Evolutionary conservation across 306 rosid species (phyloP).

Genomic region (Lathyrus oleraceus): DNA sequence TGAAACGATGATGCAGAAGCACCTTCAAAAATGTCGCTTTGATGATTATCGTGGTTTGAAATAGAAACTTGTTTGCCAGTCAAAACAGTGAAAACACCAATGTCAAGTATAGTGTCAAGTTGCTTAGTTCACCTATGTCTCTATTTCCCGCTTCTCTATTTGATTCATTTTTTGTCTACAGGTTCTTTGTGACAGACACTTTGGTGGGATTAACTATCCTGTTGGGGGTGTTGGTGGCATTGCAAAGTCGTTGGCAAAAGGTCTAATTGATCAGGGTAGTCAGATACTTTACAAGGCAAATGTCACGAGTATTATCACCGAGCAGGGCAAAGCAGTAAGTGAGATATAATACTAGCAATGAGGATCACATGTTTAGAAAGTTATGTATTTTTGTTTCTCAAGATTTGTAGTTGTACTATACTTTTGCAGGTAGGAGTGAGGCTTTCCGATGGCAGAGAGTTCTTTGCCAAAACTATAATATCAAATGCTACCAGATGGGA

Average conservation of each 20-base stretch:
- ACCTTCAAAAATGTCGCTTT: not conserved
- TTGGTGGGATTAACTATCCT: slow-evolving; percentile 94
- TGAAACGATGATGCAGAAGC: slow-evolving; percentile 7
- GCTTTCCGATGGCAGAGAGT: slow-evolving; percentile 79
- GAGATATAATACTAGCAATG: slow-evolving; percentile 26
- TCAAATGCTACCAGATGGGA: slow-evolving; percentile 99
- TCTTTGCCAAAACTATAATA: slow-evolving; percentile 79
- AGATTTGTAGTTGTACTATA: slow-evolving; percentile 14
- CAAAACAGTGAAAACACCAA: slow-evolving; percentile 17
- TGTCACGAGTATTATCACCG: slow-evolving; percentile 64
- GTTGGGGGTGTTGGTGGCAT: slow-evolving; percentile 94
- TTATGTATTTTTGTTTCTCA: slow-evolving; percentile 31
- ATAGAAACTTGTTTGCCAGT: not conserved
- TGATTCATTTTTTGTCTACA: slow-evolving; percentile 33
- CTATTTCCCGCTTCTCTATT: slow-evolving; percentile 13
- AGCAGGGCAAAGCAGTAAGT: slow-evolving; percentile 88
- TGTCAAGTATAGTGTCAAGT: slow-evolving; percentile 11
- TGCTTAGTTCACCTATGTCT: slow-evolving; percentile 13
- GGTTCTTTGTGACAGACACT: slow-evolving; percentile 97
- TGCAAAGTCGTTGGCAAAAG: slow-evolving; percentile 86
- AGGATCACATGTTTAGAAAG: slow-evolving; percentile 23
- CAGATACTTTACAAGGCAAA: slow-evolving; percentile 88
- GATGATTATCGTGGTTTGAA: slow-evolving; percentile 5
- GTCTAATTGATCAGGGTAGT: slow-evolving; percentile 76
- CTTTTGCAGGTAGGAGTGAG: slow-evolving; percentile 78